Base-by-base conservation (phyloP, 768 basidiomycete species). In the Boletus subcaerulescens region DNA sequence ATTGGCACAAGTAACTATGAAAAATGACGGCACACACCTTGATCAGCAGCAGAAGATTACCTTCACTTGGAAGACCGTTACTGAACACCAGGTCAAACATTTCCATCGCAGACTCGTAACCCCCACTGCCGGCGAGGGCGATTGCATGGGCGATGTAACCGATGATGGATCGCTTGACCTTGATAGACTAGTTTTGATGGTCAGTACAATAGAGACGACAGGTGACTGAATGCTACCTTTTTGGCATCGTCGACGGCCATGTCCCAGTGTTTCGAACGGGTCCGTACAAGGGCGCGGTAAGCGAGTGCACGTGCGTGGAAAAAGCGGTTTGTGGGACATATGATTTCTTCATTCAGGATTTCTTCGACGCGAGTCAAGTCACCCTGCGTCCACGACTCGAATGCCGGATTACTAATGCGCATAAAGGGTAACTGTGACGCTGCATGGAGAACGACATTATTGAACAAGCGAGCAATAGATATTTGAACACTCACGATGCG, bases 131-230 rank as follows among this genome's bases (percentile, higher is more conserved):
- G 13, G 43, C 7, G 0, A 5, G 20, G 0, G 52, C 44, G 10
- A 58, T 38, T 7, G 52, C 50, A 2, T 26, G 17, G 7, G 60
- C 60, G 18, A 62, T 40, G 40, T 62, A 32, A 36, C 48, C 60
- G 2, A 61, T 40, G 2, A 50, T 36, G 0, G 61, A 59, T 14
- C 14, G 39, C 14, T 49, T 43, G 12, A 44, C 5, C 3, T 59
- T 9, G n/a, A 55, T 22, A 14, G 60, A 62, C 60, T 44, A 3
- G 22, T 22, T 22, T 10, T 2, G n/a, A 33, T 5, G 1, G 38
- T 58, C 35, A 58, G 31, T 2, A 26, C 11, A 2, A 14, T 0
- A 26, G 6, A 0, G n/a, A 33, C 14, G 1, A 17, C 1, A 18
- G 11, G 15, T 8, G 15, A 5, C 0, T 1, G 22, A 8, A 32